Evolutionary conservation across 179 eudicot species (phyloP).

Genomic region (Monotropa hypopitys): DNA sequence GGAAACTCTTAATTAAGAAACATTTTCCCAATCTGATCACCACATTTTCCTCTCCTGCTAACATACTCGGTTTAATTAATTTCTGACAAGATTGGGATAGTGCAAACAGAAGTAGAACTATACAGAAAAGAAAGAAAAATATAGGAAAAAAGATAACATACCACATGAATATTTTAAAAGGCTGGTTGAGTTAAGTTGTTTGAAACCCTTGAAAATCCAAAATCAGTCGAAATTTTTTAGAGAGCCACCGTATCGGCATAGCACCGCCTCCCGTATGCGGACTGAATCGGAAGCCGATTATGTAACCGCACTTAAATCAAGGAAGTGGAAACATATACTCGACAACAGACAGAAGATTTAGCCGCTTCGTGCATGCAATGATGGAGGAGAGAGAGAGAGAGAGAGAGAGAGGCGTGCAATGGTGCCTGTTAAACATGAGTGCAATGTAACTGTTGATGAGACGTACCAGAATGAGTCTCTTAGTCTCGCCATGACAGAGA

Average conservation of each 20-base stretch:
- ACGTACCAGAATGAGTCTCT: slow-evolving; percentile 2
- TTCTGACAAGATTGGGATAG: no score
- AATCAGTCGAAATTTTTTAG: not conserved
- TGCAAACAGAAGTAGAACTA: not conserved
- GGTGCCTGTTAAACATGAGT: not conserved
- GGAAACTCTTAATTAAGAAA: no score
- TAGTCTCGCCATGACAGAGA: not conserved
- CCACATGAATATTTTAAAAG: not conserved
- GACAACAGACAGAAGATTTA: not conserved
- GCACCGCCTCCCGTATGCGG: not conserved
- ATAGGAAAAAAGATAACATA: not conserved
- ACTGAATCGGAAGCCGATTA: not conserved
- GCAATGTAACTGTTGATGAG: not conserved
- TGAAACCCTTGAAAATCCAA: not conserved
- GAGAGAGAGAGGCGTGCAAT: slow-evolving; percentile 5
- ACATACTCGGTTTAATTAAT: no score
- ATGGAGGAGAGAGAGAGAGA: slow-evolving; percentile 8
- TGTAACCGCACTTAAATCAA: not conserved
- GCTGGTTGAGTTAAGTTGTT: not conserved
- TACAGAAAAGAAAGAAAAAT: not conserved
- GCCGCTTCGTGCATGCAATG: slow-evolving; percentile 13
- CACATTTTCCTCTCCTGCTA: not conserved
- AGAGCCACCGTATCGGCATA: not conserved
- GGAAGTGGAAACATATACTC: not conserved
- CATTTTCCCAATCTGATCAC: not conserved